Conservation (phyloP, 2,329 filamentous ascomycete species). For the Curvularia verruculosa region DNA sequence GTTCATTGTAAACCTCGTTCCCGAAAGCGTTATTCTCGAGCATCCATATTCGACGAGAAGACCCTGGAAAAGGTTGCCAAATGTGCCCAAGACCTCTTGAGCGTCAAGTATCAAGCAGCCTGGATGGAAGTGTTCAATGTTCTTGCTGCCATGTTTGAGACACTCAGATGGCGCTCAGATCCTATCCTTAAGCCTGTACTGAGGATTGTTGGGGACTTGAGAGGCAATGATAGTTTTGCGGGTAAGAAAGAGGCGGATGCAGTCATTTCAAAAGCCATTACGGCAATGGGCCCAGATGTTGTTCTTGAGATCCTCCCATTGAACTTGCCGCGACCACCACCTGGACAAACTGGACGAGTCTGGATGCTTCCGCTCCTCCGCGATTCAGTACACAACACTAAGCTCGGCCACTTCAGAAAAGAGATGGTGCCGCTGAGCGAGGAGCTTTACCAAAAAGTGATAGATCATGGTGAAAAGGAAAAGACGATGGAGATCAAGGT, state of each 20-base stretch:
- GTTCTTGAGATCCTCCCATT: conserved; percentile 83
- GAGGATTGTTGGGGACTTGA: conserved; percentile 82
- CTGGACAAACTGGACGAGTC: conserved; percentile 81
- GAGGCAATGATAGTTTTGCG: conserved; percentile 84
- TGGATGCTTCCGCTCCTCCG: conserved; percentile 94
- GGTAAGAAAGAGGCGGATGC: conserved; percentile 95
- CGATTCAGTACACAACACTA: conserved; percentile 88
- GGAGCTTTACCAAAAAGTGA: conserved; percentile 83
- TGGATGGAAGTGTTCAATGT: conserved; percentile 96
- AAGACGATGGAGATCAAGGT: conserved; percentile 98
- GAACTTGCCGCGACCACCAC: conserved; percentile 78
- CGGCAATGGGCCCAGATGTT: conserved; percentile 85
- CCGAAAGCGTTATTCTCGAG: conserved; percentile 79
- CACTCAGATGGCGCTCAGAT: conserved; percentile 81
- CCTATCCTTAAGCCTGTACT: conserved; percentile 79
- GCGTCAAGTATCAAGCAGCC: conserved; percentile 88
- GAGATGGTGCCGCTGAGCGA: conserved; percentile 92
- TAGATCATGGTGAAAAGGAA: conserved; percentile 79
- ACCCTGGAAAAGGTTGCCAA: conserved; percentile 80
- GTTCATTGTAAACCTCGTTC: conserved; percentile 88
- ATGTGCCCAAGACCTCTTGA: conserved; percentile 75
- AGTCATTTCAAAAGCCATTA: conserved; percentile 84
- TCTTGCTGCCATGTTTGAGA: conserved; percentile 83
- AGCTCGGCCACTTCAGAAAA: conserved; percentile 79
- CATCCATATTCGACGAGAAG: conserved; percentile 92